Base-by-base conservation (phyloP, 1,139 yeast species). In the Groenewaldozyma auringiensis region DNA sequence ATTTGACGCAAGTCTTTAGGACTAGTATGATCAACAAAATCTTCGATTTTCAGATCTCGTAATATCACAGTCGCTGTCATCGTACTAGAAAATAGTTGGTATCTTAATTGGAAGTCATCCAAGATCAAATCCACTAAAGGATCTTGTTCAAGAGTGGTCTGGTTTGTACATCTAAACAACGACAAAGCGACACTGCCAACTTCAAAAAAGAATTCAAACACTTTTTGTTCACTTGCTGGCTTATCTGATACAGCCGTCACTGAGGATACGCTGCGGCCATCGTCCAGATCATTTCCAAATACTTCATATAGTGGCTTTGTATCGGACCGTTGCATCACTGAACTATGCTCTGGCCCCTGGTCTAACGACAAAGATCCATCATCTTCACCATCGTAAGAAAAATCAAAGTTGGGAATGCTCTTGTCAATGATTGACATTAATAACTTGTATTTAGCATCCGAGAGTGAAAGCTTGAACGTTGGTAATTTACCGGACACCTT, bases 391-490 rank as follows among this genome's bases (percentile, higher is more conserved):
- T 53, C 55, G 3, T 58, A 64, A 18, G 54, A 63, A 39, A 54
- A 53, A 14, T 70, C 76, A 48, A 79, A 68, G 42, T 74, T 68
- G 1, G 96, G 96, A 16, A 89, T 71, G 25, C 84, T 78, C 20
- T 71, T 74, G 49, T 83, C 84, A 42, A 88, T 67, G 41, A 92
- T 69, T 47, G 81, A 78, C 89, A 92, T 81, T 58, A 92, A 70
- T 1, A 89, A 78, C 60, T 87, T 85, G 66, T 94, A 94, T 59
- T 94, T 96, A 55, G 81, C 83, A 61, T 94, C 98, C 54, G 87
- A 86, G 59, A 92, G 66, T 22, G 84, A 75, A 6, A 94, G 78
- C 31, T 72, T 71, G 50, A 94, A 72, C 32, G 69, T 68, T 0
- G 96, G 95, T n/a, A 94, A 75, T 51, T 80, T 80, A 13, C 95